Evolutionary conservation across 441 rosid genomes (phyloP), one percentile per base, ranked within the genome.

Genomic region (Mallotus japonicus): DNA sequence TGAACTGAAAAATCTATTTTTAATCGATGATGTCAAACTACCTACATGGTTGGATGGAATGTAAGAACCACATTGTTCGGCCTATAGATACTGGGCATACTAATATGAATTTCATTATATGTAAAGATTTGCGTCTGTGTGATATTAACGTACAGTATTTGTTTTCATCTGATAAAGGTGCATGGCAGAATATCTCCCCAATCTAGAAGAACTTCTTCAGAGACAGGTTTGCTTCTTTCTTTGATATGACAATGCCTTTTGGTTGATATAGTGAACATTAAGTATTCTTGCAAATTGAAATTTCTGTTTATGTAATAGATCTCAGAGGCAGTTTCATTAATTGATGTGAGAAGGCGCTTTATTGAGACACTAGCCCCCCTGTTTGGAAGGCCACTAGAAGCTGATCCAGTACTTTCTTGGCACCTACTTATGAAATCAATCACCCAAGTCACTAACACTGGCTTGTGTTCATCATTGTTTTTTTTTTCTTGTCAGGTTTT

Each of bases 101-200:
- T 73, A 32, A 56, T 51, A 54, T 49, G 22, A 71, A 28, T 14
- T 68, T 75, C 65, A 64, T 62, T 67, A 44, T 69, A 51, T 64
- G 32, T 64, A 63, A 55, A 61, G 12, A 61, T 32, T 20, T 59
- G 11, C 15, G 24, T 62, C 60, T 74, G 32, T 56, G 65, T 76
- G 70, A 60, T 56, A 50, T 17, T 75, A 16, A 71, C 53, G 44
- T n/a, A 56, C 62, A 19, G 40, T 75, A 19, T 75, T 70, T 62
- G 9, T 80, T 47, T 54, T 72, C 76, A 78, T 74, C 76, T 55
- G 50, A 73, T 62, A 67, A 74, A 95, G 99, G 98, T 95, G 98
- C 79, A 83, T 95, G 91, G 99, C 99, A 71, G 99, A 95, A 83
- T 95, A 91, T 88, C 99, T 95, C 79, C 99, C 99, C 14, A 91